Evolutionary conservation across 148 eudicot species (phyloP).

Genomic region (Heliamphora exappendiculata): DNA sequence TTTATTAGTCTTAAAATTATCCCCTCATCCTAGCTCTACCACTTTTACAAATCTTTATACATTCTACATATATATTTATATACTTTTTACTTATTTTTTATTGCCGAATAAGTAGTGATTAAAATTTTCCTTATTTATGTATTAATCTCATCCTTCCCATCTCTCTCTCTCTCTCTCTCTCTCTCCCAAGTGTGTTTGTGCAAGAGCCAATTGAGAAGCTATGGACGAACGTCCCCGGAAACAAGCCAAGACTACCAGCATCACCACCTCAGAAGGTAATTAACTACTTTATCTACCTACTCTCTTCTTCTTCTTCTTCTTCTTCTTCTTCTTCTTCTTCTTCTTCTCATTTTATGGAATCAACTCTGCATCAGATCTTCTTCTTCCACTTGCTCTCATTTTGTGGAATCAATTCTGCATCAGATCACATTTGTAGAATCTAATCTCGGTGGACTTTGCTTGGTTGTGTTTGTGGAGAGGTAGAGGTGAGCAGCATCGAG

Average conservation of each 20-base stretch:
- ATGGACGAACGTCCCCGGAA: conserved; percentile 9
- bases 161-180: not conserved
- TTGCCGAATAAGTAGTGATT: no score
- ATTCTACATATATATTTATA: no score
- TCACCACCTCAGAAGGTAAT: conserved; percentile 3
- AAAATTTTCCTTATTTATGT: no score
- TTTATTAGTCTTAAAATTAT: no score
- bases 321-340: not conserved
- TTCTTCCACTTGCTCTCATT: not conserved
- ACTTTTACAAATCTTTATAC: no score
- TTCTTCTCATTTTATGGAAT: no score
- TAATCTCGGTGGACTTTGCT: not conserved
- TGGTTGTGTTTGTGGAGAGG: conserved; percentile 9
- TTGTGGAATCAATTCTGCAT: no score
- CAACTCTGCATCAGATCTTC: not conserved
- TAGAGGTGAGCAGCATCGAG: conserved; percentile 27
- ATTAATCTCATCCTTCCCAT: not conserved
- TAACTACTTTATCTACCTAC: not conserved
- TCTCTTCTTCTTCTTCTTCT: not conserved
- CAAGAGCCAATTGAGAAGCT: not conserved
- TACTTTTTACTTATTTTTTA: no score
- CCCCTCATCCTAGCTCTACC: no score
- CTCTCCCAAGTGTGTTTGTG: not conserved
- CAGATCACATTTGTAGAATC: no score
- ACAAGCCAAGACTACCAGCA: not conserved